Base-by-base conservation (phyloP, 192 early-diverging fungal genomes). In the Pilobolus umbonatus region DNA sequence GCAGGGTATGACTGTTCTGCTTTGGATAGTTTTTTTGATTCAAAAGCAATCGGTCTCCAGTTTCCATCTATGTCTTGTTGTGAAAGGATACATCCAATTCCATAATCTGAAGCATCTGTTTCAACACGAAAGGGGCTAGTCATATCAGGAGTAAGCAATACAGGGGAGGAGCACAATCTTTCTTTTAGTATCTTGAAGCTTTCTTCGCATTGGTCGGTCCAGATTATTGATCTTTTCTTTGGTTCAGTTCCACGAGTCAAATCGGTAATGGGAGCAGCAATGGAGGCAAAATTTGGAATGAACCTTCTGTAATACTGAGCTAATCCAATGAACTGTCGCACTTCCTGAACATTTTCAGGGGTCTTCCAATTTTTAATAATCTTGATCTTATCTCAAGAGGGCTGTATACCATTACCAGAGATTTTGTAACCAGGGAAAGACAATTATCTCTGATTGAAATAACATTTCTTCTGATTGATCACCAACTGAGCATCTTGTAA, bases 381-480 rank as follows among this genome's bases (percentile, higher is more conserved):
- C 6, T 39, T 6, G 2, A 68, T 55, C 39, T 75, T 73, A 9
- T 42, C 25, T 30, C 46, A 34, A 12, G 64, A 64, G 5, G 68
- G 26, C 0, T 15, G 1, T 9, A 75, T 68, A 5, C 73, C 67
- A 11, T 67, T 30, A 2, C 11, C n/a, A 3, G 53, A 59, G 5
- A 75, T 68, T 19, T 60, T n/a, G 32, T 62, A 61, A 0, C 70
- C 70, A 8, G 69, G 42, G 48, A 61, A 73, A 28, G 61, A 38
- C n/a, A 74, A 11, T 31, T 66, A 29, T 8, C 32, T n/a, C 22
- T 42, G 17, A 51, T 36, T 40, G 22, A 64, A 39, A 1, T 54
- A 10, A 24, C 52, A 46, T 26, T 65, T 65, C 29, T 60, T 52
- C 22, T 8, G 4, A 30, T 52, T 53, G 10, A 39, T 42, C 42